phyloP scores from a whole-genome alignment of 202 grass and related monocot genomes.

The Dendrocalamus latiflorus region DNA sequence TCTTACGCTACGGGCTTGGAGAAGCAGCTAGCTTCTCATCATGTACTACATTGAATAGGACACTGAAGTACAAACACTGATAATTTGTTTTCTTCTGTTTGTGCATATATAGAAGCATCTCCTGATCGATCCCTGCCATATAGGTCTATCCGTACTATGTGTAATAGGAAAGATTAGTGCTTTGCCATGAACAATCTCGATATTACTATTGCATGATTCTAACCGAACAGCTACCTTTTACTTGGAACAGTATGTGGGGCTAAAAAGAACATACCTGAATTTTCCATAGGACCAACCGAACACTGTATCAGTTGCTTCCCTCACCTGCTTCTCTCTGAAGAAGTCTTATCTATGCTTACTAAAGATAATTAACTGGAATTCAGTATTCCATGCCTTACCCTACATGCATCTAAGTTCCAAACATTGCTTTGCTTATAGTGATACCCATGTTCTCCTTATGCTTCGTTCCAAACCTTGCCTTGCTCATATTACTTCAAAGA shows the following conservation, averaged over 20 bases:
- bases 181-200: neutral
- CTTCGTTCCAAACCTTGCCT: too few relatives aligned
- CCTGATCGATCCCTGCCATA: neutral
- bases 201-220: neutral
- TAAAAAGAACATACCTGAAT: neutral
- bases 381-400: neutral
- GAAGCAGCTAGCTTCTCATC: neutral
- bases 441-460: too few relatives aligned
- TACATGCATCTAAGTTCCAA: neutral
- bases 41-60: neutral
- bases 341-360: neutral
- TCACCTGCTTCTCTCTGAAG: neutral
- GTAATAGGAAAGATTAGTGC: neutral
- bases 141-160: neutral
- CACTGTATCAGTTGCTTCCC: neutral
- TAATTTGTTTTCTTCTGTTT: neutral
- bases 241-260: neutral
- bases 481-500: too few relatives aligned
- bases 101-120: constrained; percentile 10
- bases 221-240: neutral
- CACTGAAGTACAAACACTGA: constrained; percentile 8
- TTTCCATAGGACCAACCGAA: neutral
- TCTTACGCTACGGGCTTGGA: neutral
- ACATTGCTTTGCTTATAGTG: neutral
- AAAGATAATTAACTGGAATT: neutral